Conservation (phyloP, 2,329 filamentous ascomycete species). For the Hansfordia pulvinata region DNA sequence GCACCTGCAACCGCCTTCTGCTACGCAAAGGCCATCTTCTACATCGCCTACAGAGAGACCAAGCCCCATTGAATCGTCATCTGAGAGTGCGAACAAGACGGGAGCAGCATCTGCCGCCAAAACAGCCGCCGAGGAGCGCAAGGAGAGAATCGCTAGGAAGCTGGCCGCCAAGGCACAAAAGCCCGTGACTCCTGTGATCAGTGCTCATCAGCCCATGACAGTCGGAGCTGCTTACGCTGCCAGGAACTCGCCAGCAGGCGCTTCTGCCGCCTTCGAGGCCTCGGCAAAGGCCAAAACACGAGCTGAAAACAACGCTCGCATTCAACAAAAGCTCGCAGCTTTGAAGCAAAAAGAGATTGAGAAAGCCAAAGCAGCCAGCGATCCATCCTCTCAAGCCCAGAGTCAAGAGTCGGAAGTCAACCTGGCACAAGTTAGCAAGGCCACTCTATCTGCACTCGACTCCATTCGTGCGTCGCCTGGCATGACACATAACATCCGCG, state of each 20-base stretch:
- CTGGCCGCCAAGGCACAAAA: conserved; percentile 19
- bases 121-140: conserved; percentile 18
- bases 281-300: conserved; percentile 35
- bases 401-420: too few relatives aligned
- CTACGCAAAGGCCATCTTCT: too few relatives aligned
- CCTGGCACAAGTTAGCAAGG: too few relatives aligned
- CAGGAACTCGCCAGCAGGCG: conserved; percentile 4
- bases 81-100: conserved; percentile 1
- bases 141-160: conserved; percentile 19
- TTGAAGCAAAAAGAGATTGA: conserved; percentile 41
- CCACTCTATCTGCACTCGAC: too few relatives aligned
- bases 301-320: conserved; percentile 52
- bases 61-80: conserved; percentile 1
- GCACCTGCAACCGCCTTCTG: neutral
- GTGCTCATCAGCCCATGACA: too few relatives aligned
- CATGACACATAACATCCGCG: too few relatives aligned
- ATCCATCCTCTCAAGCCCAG: too few relatives aligned
- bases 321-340: conserved; percentile 68
- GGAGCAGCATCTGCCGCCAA: conserved; percentile 10
- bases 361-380: conserved; percentile 12
- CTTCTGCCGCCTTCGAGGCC: conserved; percentile 3
- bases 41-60: conserved; percentile 2
- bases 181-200: conserved; percentile 7
- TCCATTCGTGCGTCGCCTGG: too few relatives aligned
- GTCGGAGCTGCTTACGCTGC: too few relatives aligned